Evolutionary conservation across 108 stramenopile genomes (phyloP), one percentile per base, ranked within the genome.

Genomic region (Fistulifera solaris): DNA sequence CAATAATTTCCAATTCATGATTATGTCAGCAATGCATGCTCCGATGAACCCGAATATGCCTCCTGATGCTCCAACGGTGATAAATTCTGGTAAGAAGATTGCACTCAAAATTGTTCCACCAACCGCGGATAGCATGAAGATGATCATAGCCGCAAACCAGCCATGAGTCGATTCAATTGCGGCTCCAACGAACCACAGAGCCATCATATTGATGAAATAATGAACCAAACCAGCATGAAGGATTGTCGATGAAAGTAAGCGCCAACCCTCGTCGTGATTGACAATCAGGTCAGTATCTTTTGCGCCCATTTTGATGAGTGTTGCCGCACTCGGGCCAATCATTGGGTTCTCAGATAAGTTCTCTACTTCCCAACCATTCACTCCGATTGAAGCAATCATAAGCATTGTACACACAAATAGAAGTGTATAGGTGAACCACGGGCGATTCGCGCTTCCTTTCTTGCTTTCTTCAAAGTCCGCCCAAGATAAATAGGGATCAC

Each of bases 211-310:
- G 52, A 93, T 58, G 22, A 94, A 16, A 56, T 82, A 90, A 64
- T 98, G 97, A 0, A 98, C 82, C 26, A 98, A 48, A 21, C 97
- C 97, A n/a, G 94, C 95, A 73, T 98, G 97, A 19, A 98, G 75
- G 50, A 96, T 71, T 58, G 94, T 88, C 1, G 95, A 76, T 10
- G 89, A 87, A 18, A 83, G 58, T 16, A 97, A 48, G 12, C 94
- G 56, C 81, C 80, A 91, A 18, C 67, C 79, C 54, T 95, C 83
- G 26, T 77, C 62, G 31, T 89, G 73, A 25, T 87, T 66, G n/a
- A 95, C 83, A 62, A 97, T 96, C 38, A 89, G 52, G 52, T 76
- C 69, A 1, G 89, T 76, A 59, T 87, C 73, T 65, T 94, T 94
- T 24, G 96, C 96, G 18, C 96, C 96, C 59, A 86, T 65, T 14